Conservation (phyloP, 2,329 filamentous ascomycete species). For the Scortechinia acanthostroma region DNA sequence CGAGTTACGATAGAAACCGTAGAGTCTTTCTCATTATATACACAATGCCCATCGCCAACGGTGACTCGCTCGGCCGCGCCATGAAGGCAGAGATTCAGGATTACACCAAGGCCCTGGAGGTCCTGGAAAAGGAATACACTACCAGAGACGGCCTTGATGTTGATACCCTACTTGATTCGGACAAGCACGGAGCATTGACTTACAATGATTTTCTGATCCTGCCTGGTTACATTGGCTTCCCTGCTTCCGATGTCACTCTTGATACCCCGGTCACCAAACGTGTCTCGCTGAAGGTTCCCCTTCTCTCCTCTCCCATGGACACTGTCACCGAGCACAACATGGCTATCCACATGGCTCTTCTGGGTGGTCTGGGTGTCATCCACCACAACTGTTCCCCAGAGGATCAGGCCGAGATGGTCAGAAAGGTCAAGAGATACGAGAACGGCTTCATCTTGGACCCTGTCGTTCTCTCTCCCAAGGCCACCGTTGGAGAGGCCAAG, state of each 20-base stretch:
- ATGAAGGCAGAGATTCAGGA: slow-evolving; percentile 3
- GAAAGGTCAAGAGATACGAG: slow-evolving; percentile 98
- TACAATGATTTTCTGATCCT: slow-evolving; percentile 98
- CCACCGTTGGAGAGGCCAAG: slow-evolving; percentile 85
- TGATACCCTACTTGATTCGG: slow-evolving; percentile 80
- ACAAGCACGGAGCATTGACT: slow-evolving; percentile 84
- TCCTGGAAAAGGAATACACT: slow-evolving; percentile 75
- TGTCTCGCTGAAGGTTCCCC: slow-evolving; percentile 90
- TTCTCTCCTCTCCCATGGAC: slow-evolving; percentile 98
- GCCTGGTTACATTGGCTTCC: slow-evolving; percentile 92
- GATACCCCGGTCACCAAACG: slow-evolving; percentile 92
- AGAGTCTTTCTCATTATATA: not conserved
- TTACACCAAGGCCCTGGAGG: slow-evolving; percentile 66
- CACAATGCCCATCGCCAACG: not conserved
- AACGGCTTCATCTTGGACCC: slow-evolving; percentile 98
- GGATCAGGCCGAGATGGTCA: slow-evolving; percentile 95
- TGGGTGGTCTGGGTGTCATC: slow-evolving; percentile 85
- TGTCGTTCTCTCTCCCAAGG: slow-evolving; percentile 78
- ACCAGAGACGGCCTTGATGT: slow-evolving; percentile 80
- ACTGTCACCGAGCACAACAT: slow-evolving; percentile 99
- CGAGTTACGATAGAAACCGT: not conserved
- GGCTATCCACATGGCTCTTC: slow-evolving; percentile 93
- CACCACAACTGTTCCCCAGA: slow-evolving; percentile 99
- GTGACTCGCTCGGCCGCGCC: not conserved
- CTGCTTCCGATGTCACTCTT: slow-evolving; percentile 79